A percentile compares a stretch with the other conserved stretches of the same genome.
Evolutionary conservation across 768 basidiomycete genomes (phyloP).

Genomic region (Suillus subaureus): DNA sequence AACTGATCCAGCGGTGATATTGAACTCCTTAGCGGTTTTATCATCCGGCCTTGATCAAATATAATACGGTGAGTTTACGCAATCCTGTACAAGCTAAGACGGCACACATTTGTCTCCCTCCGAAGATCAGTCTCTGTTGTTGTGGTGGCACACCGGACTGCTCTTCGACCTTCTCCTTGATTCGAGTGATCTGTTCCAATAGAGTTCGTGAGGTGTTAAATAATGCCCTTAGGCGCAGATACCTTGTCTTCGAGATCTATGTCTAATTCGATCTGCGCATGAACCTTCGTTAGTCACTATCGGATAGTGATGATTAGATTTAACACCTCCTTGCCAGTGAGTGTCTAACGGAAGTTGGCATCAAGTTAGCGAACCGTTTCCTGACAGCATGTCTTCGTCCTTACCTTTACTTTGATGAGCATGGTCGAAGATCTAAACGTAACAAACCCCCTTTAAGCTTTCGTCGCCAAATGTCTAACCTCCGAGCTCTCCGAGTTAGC

Average conservation of each 20-base stretch:
- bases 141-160: conserved; percentile 97
- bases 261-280: conserved; percentile 85
- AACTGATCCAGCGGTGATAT: conserved; percentile 81
- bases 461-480: background rate
- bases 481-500: background rate
- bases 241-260: conserved; percentile 90
- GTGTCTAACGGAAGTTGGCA: conserved; percentile 59
- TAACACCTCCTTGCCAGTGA: conserved; percentile 94
- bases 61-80: conserved; percentile 2
- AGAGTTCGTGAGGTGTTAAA: conserved; percentile 7
- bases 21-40: conserved; percentile 83
- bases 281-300: conserved; percentile 16
- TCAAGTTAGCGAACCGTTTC: conserved; percentile 4
- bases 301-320: background rate
- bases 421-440: conserved; percentile 38
- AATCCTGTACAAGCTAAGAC: background rate
- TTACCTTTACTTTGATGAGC: conserved; percentile 91
- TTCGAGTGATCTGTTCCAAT: conserved; percentile 72
- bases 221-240: background rate
- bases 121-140: conserved; percentile 92
- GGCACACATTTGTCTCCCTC: conserved; percentile 89
- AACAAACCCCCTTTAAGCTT: background rate
- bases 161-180: conserved; percentile 98
- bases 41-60: conserved; percentile 76
- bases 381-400: conserved; percentile 14